Percentiles rank a stretch among this genome's conserved stretches.
Evolutionary conservation across 371 early-diverging fungal genomes (phyloP).

Genomic region (Mortierella sp.): DNA sequence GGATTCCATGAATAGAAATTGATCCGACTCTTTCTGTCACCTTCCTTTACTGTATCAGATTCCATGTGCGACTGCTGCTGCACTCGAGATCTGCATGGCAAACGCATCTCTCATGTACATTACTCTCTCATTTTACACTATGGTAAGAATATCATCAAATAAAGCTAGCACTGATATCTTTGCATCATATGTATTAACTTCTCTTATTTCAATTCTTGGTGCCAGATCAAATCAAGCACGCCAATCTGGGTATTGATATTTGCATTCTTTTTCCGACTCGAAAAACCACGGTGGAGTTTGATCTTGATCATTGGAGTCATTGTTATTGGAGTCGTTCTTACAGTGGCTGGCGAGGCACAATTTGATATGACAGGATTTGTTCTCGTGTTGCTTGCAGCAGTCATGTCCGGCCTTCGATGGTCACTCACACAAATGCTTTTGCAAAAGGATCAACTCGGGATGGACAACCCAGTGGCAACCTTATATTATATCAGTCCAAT

Average conservation of each 20-base stretch:
- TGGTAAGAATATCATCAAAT: conserved; percentile 60
- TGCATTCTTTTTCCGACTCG: conserved; percentile 90
- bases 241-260: conserved; percentile 92
- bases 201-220: neutral
- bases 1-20: neutral
- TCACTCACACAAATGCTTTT: conserved; percentile 88
- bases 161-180: neutral
- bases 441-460: conserved; percentile 73
- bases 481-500: conserved; percentile 81
- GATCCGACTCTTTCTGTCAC: neutral
- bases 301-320: conserved; percentile 83
- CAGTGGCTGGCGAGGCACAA: conserved; percentile 82
- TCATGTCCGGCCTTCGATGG: conserved; percentile 87
- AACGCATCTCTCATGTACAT: conserved; percentile 87
- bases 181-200: neutral
- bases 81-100: conserved; percentile 90
- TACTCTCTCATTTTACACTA: conserved; percentile 94
- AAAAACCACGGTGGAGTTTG: conserved; percentile 74
- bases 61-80: conserved; percentile 91
- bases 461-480: conserved; percentile 89
- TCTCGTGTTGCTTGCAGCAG: conserved; percentile 79
- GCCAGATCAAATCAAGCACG: conserved; percentile 86
- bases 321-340: conserved; percentile 85
- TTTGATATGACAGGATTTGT: conserved; percentile 81
- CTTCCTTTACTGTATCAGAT: conserved; percentile 58